Conservation (phyloP, 2,329 filamentous ascomycete genomes). For the Didymella arachidicola region DNA sequence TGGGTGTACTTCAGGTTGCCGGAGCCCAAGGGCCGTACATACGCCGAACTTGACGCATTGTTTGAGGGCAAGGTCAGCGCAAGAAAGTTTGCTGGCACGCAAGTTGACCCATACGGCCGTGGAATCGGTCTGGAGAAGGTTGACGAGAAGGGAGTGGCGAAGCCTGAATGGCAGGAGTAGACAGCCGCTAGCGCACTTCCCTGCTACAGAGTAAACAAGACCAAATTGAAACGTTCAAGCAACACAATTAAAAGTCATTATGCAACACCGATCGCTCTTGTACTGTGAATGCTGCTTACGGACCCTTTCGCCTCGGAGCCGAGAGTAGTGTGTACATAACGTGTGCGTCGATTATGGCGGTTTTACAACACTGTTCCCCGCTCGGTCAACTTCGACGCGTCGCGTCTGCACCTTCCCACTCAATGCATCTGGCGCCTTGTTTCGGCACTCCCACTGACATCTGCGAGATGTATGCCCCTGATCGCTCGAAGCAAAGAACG, state of each 20-base stretch:
- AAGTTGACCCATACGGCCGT: slow-evolving; percentile 32
- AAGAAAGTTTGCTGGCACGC: slow-evolving; percentile 35
- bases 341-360: background rate
- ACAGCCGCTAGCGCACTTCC: background rate
- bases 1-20: slow-evolving; percentile 83
- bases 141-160: slow-evolving; percentile 22
- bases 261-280: background rate
- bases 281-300: background rate
- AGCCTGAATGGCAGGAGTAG: slow-evolving; percentile 28
- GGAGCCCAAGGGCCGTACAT: slow-evolving; percentile 79
- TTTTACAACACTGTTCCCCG: slow-evolving; percentile 1
- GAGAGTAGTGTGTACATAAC: background rate
- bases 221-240: background rate
- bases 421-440: background rate
- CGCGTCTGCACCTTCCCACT: background rate
- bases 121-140: slow-evolving; percentile 18
- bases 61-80: slow-evolving; percentile 65
- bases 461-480: slow-evolving; percentile 2
- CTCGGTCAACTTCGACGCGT: slow-evolving; percentile 2
- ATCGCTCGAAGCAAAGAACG: background rate
- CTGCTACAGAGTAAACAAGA: background rate
- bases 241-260: background rate
- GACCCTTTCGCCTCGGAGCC: background rate
- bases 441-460: background rate
- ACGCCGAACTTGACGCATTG: slow-evolving; percentile 82